Base-by-base conservation (phyloP, 192 early-diverging fungal genomes). In the Radiomyces spectabilis region DNA sequence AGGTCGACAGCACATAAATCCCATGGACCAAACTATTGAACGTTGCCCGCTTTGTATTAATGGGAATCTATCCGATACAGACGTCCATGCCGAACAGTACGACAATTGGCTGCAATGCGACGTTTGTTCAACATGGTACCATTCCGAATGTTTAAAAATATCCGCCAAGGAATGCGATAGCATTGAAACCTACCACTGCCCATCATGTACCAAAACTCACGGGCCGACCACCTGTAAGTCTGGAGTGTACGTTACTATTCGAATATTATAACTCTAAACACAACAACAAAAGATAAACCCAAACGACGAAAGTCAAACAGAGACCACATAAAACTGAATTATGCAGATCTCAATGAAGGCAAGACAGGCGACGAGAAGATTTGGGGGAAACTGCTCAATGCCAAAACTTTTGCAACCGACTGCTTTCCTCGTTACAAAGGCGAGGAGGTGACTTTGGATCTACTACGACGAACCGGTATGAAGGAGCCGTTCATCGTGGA, bases 291-390 rank as follows among this genome's bases (percentile, higher is more conserved):
- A 57, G 68, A 74, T 52, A 75, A 67, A 33, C 58, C 59, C 33
- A 57, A 60, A 18, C 69, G 71, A 41, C 71, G 86, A 39, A 80
- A 83, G 50, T 86, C 86, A 5, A 60, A 68, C 13, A 68, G 86
- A 15, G 61, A 65, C 26, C 78, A 76, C 38, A 59, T 63, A 5
- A 64, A 76, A 15, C 73, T 95, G 33, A 87, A 95, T 65, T 95
- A 95, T 72, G 89, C 81, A 30, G 85, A 88, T 56, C 68, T 93
- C 37, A 84, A 90, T 45, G 82, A 93, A 37, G 89, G 85, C 1
- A 70, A 80, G 39, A 71, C 81, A 12, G 88, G 85, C 6, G 86
- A 92, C 50, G 83, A 89, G 56, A 78, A 81, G 48, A 87, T 89
- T 51, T 96, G 87, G 77, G 70, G 80, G 37, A 85, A 90, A 57